Base-by-base conservation (phyloP, 768 basidiomycete genomes). In the Paxillus ammoniavirescens region DNA sequence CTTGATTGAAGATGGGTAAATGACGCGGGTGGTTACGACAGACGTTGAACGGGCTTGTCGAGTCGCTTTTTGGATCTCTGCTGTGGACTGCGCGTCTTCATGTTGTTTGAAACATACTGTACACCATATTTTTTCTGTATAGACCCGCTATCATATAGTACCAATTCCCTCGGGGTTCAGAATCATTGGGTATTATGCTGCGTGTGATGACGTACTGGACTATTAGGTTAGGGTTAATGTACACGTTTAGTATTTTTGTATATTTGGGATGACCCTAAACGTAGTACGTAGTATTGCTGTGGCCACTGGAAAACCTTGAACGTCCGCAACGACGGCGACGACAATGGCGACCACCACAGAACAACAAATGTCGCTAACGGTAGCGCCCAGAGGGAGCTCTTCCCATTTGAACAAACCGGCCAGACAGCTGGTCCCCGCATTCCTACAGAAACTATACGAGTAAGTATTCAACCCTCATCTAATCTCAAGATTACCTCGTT, bases 381-480 rank as follows among this genome's bases (percentile, higher is more conserved):
- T 84, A 47, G 66, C 75, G 28, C 66, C 70, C 31, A 65, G 77
- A 48, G 65, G 68, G 21, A 60, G 73, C 37, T 68, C 75, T 18
- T 67, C 74, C 17, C 72, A 74, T 54, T 61, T 79, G 35, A 78
- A 70, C 68, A 78, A 70, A 68, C 72, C 74, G n/a, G 75, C 77
- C 14, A 72, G 76, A 54, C 75, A 77, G 53, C 68, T 78, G 35
- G 81, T 88, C 1, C 93, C 94, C 3, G 89, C 89, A 0, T 97
- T 97, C 66, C 78, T 97, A 13, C 91, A 94, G 72, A 98, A 98
- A 72, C 80, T 98, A 33, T 95, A 87, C 72, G 89, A 88, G 93
- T 95, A 52, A 59, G 87, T 57, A 5, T 81, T 15, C 30, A 8
- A 17, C 46, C 36, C 54, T 50, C 52, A 43, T 58, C 57, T 55